Base-by-base conservation (phyloP, 2,329 filamentous ascomycete genomes). In the Arthrobotrys megalospora region DNA sequence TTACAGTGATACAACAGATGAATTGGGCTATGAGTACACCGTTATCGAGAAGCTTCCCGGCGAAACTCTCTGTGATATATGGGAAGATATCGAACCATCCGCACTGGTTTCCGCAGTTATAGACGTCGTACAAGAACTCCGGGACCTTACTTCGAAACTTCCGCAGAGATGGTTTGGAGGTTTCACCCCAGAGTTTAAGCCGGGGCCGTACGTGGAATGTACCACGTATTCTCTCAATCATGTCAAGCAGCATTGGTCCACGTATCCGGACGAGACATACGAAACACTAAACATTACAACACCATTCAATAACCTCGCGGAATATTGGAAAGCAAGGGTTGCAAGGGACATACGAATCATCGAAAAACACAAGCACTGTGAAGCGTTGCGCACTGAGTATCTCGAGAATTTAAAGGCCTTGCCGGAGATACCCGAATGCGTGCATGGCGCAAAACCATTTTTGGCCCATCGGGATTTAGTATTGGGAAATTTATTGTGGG, bases 381-480 rank as follows among this genome's bases (percentile, higher is more conserved):
- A 55, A 38, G 14, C 48, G 16, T 52, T 70, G 14, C 72, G 65
- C 7, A 24, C 24, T 16, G 28, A 45, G 3, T 77, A 48, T 60
- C 58, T 70, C 36, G 16, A 41, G 14, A 28, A 8, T 16, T 14
- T 77, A n/a, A 38, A 62, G 19, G 38, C 36, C 0, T 11, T 77
- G 6, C 65, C 55, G 6, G 65, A 60, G 65, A 66, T 77, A 24
- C 72, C 65, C 7, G 65, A 77, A 4, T 16, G 32, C 28, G 50
- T 70, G 14, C 8, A 41, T 10, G 16, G 2, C 16, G 72, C 47
- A 11, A 16, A 66, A 24, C 58, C 72, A 2, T 70, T 63, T 81
- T 34, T 81, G 28, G 71, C 72, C 11, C 81, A 82, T 60, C 80
- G 72, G n/a, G 80, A 82, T 62, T 70, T 82, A 2, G 53, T 63